phyloP scores from a whole-genome alignment of 805 yeast genomes.

The Cyberlindnera galapagoensis region DNA sequence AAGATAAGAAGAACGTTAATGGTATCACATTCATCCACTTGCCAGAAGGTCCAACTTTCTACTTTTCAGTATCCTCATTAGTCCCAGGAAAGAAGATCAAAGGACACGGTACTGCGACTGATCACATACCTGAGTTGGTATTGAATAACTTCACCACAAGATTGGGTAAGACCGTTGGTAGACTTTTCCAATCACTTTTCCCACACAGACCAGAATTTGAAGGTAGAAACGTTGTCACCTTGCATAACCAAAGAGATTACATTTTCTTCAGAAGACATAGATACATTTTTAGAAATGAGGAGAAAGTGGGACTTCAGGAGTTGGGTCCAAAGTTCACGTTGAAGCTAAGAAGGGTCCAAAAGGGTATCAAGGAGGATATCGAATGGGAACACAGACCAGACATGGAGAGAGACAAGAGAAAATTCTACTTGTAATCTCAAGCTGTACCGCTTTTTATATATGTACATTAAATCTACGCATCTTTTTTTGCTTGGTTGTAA shows the following conservation, averaged over 20 bases:
- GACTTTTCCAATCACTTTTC: slow-evolving; percentile 84
- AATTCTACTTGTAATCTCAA: slow-evolving; percentile 68
- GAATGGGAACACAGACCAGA: slow-evolving; percentile 97
- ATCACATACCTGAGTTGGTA: slow-evolving; percentile 86
- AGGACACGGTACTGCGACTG: slow-evolving; percentile 90
- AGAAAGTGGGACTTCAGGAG: slow-evolving; percentile 91
- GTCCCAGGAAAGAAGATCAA: slow-evolving; percentile 66
- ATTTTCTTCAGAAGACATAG: slow-evolving; percentile 95
- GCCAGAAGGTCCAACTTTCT: slow-evolving; percentile 93
- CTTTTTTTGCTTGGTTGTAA: too few relatives aligned
- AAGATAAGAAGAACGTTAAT: slow-evolving; percentile 86
- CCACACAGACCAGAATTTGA: slow-evolving; percentile 91
- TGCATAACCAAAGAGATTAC: slow-evolving; percentile 94
- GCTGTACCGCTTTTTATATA: too few relatives aligned
- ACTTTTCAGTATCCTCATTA: slow-evolving; percentile 76
- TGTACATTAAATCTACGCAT: too few relatives aligned
- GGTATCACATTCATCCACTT: slow-evolving; percentile 91
- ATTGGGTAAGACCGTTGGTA: slow-evolving; percentile 88
- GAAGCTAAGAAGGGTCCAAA: slow-evolving; percentile 80
- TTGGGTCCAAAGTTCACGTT: slow-evolving; percentile 95
- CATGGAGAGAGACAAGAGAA: slow-evolving; percentile 94
- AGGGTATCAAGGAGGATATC: slow-evolving; percentile 84
- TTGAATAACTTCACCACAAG: slow-evolving; percentile 90
- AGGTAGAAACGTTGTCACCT: slow-evolving; percentile 92
- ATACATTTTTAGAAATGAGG: slow-evolving; percentile 82